phyloP scores from a whole-genome alignment of 148 eudicot genomes.

The Salicornia ramosissima region DNA sequence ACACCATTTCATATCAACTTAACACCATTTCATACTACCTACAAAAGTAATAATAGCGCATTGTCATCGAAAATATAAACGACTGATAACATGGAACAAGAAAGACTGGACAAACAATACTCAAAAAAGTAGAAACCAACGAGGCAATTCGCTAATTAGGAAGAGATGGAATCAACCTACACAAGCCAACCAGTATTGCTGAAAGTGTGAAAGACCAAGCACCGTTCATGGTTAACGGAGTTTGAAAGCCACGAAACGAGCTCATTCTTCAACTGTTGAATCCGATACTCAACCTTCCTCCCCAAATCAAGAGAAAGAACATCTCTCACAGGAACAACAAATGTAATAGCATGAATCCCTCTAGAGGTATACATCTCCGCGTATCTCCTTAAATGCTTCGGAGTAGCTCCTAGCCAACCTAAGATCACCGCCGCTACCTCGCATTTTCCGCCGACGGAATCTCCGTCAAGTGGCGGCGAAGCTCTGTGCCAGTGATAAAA shows the following conservation, averaged over 20 bases:
- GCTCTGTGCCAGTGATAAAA: conserved; percentile 29
- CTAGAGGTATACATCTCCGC: conserved; percentile 56
- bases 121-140: too few relatives aligned
- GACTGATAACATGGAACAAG: not conserved
- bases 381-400: conserved; percentile 68
- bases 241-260: conserved; percentile 60
- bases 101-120: not conserved
- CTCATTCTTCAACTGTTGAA: conserved; percentile 38
- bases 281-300: conserved; percentile 48
- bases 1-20: too few relatives aligned
- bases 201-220: conserved; percentile 81
- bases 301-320: conserved; percentile 71
- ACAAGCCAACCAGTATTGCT: conserved; percentile 99
- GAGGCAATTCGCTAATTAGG: not conserved
- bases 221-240: conserved; percentile 39
- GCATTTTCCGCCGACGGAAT: conserved; percentile 18
- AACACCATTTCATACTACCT: too few relatives aligned
- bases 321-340: conserved; percentile 63
- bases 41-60: too few relatives aligned
- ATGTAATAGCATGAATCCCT: conserved; percentile 60
- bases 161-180: conserved; percentile 48
- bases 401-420: conserved; percentile 85
- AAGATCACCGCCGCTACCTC: conserved; percentile 64
- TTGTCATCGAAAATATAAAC: not conserved
- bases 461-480: not conserved